Conservation (phyloP, 2,329 filamentous ascomycete species). For the Eutypella sp. region DNA sequence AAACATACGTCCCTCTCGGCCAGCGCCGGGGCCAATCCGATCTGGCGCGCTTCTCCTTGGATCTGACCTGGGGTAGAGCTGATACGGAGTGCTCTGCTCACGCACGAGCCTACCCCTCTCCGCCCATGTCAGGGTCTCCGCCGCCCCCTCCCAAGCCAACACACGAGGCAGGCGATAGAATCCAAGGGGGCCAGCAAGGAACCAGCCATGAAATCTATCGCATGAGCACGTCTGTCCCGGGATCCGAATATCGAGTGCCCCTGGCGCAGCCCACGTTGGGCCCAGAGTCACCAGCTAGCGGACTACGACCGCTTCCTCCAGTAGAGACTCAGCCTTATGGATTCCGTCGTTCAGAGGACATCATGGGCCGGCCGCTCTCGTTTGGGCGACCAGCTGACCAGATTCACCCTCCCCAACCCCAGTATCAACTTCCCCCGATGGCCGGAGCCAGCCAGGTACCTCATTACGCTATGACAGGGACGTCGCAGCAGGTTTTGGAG, state of each 20-base stretch:
- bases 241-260: slow-evolving; percentile 31
- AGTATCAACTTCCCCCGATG: slow-evolving; percentile 30
- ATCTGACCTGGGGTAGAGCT: slow-evolving; percentile 52
- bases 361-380: slow-evolving; percentile 25
- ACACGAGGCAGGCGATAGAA: slow-evolving; percentile 52
- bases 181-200: slow-evolving; percentile 42
- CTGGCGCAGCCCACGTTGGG: slow-evolving; percentile 24
- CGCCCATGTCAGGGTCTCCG: slow-evolving; percentile 69
- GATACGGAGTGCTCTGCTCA: slow-evolving; percentile 50
- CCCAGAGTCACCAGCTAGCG: slow-evolving; percentile 14
- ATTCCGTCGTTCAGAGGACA: slow-evolving; percentile 35
- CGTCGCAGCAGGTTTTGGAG: slow-evolving; percentile 37
- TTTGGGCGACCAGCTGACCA: slow-evolving; percentile 29
- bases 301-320: slow-evolving; percentile 31
- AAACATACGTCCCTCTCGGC: slow-evolving; percentile 45
- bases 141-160: slow-evolving; percentile 54
- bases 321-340: slow-evolving; percentile 35
- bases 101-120: slow-evolving; percentile 62
- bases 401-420: slow-evolving; percentile 28
- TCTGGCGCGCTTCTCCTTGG: slow-evolving; percentile 49
- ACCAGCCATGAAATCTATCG: slow-evolving; percentile 48
- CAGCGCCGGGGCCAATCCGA: slow-evolving; percentile 54
- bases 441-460: slow-evolving; percentile 25
- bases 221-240: slow-evolving; percentile 30
- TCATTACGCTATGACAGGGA: slow-evolving; percentile 24